phyloP scores from a whole-genome alignment of 306 rosid genomes.

The Vicia villosa region DNA sequence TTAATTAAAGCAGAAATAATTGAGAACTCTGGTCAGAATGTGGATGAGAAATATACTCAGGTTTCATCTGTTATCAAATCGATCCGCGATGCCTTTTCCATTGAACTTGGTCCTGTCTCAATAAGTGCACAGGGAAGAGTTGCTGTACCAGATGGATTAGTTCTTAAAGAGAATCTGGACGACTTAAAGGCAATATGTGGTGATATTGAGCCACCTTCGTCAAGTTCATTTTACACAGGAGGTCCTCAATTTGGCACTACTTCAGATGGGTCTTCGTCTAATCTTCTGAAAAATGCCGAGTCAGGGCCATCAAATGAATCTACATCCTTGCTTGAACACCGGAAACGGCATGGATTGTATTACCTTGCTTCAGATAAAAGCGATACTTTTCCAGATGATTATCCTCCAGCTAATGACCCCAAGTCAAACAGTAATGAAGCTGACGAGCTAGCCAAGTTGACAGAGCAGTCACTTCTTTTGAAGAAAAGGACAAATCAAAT shows the following conservation, averaged over 20 bases:
- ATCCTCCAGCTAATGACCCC: slow-evolving; percentile 85
- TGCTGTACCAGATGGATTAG: slow-evolving; percentile 77
- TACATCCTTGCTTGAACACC: slow-evolving; percentile 84
- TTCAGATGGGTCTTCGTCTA: slow-evolving; percentile 44
- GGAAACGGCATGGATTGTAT: slow-evolving; percentile 86
- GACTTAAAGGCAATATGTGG: slow-evolving; percentile 66
- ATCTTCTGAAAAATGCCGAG: slow-evolving; percentile 51
- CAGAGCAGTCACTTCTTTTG: slow-evolving; percentile 63
- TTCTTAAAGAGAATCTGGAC: slow-evolving; percentile 70
- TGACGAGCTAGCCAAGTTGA: slow-evolving; percentile 71
- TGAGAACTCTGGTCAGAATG: slow-evolving; percentile 42
- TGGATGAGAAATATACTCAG: slow-evolving; percentile 45
- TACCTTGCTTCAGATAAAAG: slow-evolving; percentile 81
- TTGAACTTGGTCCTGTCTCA: slow-evolving; percentile 83
- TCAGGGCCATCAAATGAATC: slow-evolving; percentile 60
- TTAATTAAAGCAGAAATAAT: slow-evolving; percentile 56
- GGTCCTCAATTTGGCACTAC: slow-evolving; percentile 44
- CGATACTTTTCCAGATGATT: slow-evolving; percentile 51
- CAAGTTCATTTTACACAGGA: slow-evolving; percentile 47
- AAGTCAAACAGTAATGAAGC: slow-evolving; percentile 49
- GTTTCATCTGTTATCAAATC: slow-evolving; percentile 48
- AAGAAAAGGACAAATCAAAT: slow-evolving; percentile 74
- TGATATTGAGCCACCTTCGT: slow-evolving; percentile 57
- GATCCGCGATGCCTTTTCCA: slow-evolving; percentile 56
- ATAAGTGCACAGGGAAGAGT: slow-evolving; percentile 77